Evolutionary conservation across 2,329 filamentous ascomycete genomes (phyloP).

Genomic region (Aspergillus pseudotamarii): DNA sequence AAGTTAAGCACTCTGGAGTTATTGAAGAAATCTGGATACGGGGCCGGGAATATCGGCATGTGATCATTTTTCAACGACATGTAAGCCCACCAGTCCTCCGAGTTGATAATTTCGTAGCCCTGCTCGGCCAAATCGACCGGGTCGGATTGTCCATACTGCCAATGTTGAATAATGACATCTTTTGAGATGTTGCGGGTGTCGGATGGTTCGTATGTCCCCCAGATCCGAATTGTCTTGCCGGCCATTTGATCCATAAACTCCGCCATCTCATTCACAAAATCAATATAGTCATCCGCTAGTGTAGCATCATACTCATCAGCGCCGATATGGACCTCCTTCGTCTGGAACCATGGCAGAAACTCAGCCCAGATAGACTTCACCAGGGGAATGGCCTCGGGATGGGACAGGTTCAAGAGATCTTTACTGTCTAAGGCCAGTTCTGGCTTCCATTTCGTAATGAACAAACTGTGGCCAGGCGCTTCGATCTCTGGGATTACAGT

Average conservation of each 20-base stretch:
- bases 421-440: conserved; percentile 55
- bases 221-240: conserved; percentile 56
- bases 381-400: conserved; percentile 57
- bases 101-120: conserved; percentile 57
- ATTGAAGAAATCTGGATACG: conserved; percentile 53
- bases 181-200: conserved; percentile 43
- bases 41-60: conserved; percentile 52
- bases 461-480: conserved; percentile 59
- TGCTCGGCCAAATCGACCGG: conserved; percentile 50
- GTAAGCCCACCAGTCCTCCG: conserved; percentile 58
- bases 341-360: conserved; percentile 60
- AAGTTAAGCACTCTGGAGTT: conserved; percentile 54
- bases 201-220: conserved; percentile 58
- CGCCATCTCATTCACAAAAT: conserved; percentile 57
- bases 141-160: conserved; percentile 58
- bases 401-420: conserved; percentile 58
- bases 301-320: conserved; percentile 58
- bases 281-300: conserved; percentile 53
- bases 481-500: conserved; percentile 64
- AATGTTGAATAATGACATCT: conserved; percentile 58
- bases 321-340: conserved; percentile 58
- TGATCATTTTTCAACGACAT: conserved; percentile 60
- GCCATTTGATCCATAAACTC: conserved; percentile 46
- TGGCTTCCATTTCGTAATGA: conserved; percentile 62
- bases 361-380: conserved; percentile 58